phyloP scores from a whole-genome alignment of 768 basidiomycete genomes.

The Antrodiella citrinella region DNA sequence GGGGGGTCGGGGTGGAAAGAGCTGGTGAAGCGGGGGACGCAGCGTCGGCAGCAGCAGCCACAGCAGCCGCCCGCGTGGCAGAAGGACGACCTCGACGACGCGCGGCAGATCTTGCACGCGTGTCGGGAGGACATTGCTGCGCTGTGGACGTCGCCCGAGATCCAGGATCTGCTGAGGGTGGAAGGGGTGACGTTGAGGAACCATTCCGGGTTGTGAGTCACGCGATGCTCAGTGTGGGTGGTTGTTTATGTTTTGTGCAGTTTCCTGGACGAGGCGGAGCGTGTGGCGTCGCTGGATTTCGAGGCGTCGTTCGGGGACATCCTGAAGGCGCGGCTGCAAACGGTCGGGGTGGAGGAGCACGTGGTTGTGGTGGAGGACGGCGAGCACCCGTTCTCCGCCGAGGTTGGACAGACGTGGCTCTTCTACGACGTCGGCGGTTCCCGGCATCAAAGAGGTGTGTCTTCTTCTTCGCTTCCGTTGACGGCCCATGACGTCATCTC shows the following conservation, averaged over 20 bases:
- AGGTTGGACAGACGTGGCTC: conserved; percentile 31
- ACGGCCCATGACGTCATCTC: background rate
- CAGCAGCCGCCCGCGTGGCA: background rate
- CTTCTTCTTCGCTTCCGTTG: background rate
- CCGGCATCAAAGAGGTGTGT: conserved; percentile 45
- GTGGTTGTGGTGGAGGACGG: conserved; percentile 38
- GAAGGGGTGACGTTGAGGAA: conserved; percentile 43
- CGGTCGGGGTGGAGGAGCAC: conserved; percentile 60
- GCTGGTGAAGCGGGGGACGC: conserved; percentile 21
- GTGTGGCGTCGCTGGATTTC: conserved; percentile 44
- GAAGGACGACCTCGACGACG: conserved; percentile 33
- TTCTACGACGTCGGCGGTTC: conserved; percentile 68
- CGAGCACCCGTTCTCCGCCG: background rate
- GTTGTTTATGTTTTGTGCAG: conserved; percentile 22
- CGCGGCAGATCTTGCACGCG: conserved; percentile 40
- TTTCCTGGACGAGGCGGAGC: conserved; percentile 48
- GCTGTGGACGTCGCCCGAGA: conserved; percentile 43
- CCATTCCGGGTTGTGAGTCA: conserved; percentile 55
- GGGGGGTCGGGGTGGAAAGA: conserved; percentile 42
- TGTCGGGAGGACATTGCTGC: conserved; percentile 44
- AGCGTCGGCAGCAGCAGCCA: background rate
- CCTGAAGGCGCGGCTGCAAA: conserved; percentile 54
- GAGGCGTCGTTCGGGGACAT: conserved; percentile 50
- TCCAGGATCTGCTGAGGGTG: conserved; percentile 34
- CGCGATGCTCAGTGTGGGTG: background rate